Conservation (phyloP, 495 filamentous ascomycete species). For the Cryomyces minteri region DNA sequence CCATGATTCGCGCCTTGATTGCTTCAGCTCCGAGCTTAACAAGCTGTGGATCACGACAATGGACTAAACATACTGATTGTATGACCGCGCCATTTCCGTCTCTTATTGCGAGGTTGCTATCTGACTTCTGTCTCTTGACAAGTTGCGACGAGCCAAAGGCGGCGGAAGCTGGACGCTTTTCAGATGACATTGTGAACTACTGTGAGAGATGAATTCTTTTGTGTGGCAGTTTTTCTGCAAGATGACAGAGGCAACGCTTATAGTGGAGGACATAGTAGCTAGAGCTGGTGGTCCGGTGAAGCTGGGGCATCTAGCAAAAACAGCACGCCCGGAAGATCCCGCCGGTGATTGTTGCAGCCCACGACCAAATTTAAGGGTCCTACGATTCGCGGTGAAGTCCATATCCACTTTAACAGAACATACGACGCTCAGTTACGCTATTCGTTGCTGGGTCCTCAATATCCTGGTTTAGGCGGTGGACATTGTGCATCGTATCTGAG, state of each 20-base stretch:
- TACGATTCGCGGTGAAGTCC: too few relatives aligned
- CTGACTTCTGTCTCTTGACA: constrained; percentile 71
- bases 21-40: constrained; percentile 9
- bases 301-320: too few relatives aligned
- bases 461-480: too few relatives aligned
- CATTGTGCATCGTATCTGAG: too few relatives aligned
- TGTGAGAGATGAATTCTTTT: not conserved
- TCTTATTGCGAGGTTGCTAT: constrained; percentile 43
- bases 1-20: constrained; percentile 1
- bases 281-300: too few relatives aligned
- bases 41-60: not conserved
- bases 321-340: too few relatives aligned
- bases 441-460: too few relatives aligned
- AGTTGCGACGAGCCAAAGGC: constrained; percentile 64
- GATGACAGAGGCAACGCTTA: constrained; percentile 1
- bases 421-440: too few relatives aligned
- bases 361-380: too few relatives aligned
- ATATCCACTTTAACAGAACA: too few relatives aligned
- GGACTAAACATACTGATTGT: constrained; percentile 48
- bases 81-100: constrained; percentile 56
- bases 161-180: constrained; percentile 73
- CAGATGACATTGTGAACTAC: constrained; percentile 48
- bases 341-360: too few relatives aligned
- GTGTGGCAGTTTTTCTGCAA: constrained; percentile 4
- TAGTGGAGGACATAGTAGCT: constrained; percentile 13